These are phyloP conservation scores for Coniophora puteana DNA, from an alignment of 1,284 basidiomycete species.

Conservation along the genomic window DNA sequence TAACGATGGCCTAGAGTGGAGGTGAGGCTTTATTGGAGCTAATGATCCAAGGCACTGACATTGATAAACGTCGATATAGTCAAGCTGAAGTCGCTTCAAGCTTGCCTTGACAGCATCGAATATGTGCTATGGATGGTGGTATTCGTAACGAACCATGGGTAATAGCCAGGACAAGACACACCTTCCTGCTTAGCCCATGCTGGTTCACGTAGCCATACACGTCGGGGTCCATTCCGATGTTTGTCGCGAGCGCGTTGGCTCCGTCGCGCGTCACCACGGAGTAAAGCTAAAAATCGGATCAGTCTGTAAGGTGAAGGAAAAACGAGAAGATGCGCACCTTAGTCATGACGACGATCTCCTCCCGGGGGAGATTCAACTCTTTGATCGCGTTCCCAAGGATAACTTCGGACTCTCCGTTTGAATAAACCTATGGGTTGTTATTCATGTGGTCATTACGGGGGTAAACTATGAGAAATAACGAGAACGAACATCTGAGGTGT, in stretches of 20 bases:
- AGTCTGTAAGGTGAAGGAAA: too few relatives aligned
- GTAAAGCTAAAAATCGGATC: too few relatives aligned
- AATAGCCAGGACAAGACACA: constrained; percentile 8
- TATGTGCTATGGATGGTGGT: too few relatives aligned
- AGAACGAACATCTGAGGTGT: constrained; percentile 51
- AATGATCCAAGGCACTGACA: too few relatives aligned
- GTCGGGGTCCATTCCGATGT: constrained; percentile 29
- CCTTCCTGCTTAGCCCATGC: constrained; percentile 50
- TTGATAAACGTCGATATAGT: constrained; percentile 70
- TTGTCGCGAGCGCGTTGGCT: too few relatives aligned
- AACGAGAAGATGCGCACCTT: constrained; percentile 41
- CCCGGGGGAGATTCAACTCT: constrained; percentile 63
- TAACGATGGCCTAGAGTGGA: neutral
- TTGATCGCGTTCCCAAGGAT: constrained; percentile 81
- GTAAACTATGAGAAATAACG: neutral
- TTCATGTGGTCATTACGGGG: too few relatives aligned
- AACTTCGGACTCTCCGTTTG: constrained; percentile 68
- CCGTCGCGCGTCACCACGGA: too few relatives aligned
- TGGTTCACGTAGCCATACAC: constrained; percentile 56
- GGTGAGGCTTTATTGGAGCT: too few relatives aligned
- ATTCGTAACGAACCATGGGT: neutral
- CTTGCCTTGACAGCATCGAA: constrained; percentile 71
- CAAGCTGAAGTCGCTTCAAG: constrained; percentile 60
- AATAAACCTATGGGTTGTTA: constrained; percentile 50
- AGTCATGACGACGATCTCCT: constrained; percentile 76